Base-by-base conservation (phyloP, 495 filamentous ascomycete species). In the Usnea hakonensis region DNA sequence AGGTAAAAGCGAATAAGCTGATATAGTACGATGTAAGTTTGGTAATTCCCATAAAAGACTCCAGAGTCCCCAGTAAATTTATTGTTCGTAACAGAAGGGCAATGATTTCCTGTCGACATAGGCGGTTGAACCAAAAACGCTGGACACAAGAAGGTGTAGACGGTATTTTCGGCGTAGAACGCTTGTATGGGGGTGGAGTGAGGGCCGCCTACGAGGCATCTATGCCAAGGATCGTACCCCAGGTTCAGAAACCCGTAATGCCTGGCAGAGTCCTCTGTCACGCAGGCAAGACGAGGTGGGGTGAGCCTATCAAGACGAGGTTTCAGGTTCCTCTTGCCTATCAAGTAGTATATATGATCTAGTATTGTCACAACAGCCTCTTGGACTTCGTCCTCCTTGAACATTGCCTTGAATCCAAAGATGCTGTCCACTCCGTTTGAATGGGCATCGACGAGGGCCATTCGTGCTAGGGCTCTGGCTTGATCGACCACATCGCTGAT, bases 141-240 rank as follows among this genome's bases (percentile, higher is more conserved):
- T 23, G 57, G 57, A 38, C 57, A 59, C 13, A 59, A 21, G 30
- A 59, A 59, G 17, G 32, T 59, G 28, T 32, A 35, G 16, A 33
- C 37, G 3, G 57, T 59, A 6, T 30, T 41, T 19, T 59, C 57
- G 10, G 57, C 57, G 57, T 59, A 59, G 33, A 59, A 59, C 7
- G 30, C 57, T 35, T 21, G 57, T 4, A 44, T 26, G 33, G 57
- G 57, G 17, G 23, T 44, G 13, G 38, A 26, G 28, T 28, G 37
- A 21, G 57, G 38, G 16, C 37, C 21, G 30, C 23, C 26, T 37
- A 21, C 32, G 16, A 57, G 57, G 23, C 57, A 59, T 28, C 57
- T 59, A 19, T 44, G 26, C 57, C 41, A 59, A 8, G 57, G 57
- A 36, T 59, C 57, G 43, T 59, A 59, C 10, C 40, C 57, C 40